These are phyloP conservation scores for Fusarium vanettenii DNA, from an alignment of 2,329 filamentous ascomycete species.

Conservation along the genomic window DNA sequence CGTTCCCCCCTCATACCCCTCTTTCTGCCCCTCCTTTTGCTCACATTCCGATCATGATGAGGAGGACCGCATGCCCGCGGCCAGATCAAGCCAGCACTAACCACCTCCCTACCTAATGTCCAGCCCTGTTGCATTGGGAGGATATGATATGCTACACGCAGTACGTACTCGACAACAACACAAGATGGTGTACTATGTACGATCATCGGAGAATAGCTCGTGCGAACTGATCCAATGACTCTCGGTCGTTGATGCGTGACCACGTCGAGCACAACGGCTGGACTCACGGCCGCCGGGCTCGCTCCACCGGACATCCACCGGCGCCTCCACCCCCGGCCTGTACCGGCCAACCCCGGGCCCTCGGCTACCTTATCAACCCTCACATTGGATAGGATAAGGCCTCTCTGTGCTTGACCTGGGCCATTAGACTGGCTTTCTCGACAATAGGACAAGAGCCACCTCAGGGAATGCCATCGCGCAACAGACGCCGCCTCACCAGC, in stretches of 20 bases:
- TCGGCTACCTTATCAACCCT: conserved; percentile 21
- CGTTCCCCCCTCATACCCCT: conserved; percentile 20
- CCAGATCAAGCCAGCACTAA: background rate
- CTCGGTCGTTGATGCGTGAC: conserved; percentile 39
- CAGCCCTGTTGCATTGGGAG: background rate
- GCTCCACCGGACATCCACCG: conserved; percentile 38
- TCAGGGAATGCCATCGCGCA: conserved; percentile 10
- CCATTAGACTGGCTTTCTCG: background rate
- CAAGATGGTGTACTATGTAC: conserved; percentile 7
- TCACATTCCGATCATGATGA: conserved; percentile 1
- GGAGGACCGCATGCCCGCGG: background rate
- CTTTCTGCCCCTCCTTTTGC: conserved; percentile 11
- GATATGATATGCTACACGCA: background rate
- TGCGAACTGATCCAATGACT: conserved; percentile 36
- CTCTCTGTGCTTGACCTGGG: background rate
- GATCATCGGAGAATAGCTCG: conserved; percentile 38
- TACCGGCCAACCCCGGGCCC: conserved; percentile 28
- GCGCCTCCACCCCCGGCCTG: conserved; percentile 34
- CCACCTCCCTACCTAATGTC: background rate
- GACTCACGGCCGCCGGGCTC: conserved; percentile 34
- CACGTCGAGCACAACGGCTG: conserved; percentile 42
- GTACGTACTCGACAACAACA: background rate
- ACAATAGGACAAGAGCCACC: background rate
- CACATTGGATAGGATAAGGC: conserved; percentile 19
- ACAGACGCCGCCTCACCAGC: background rate